Percentiles rank a stretch among this genome's conserved stretches.
phyloP scores from a whole-genome alignment of 768 basidiomycete species.

The Dioszegia hungarica region DNA sequence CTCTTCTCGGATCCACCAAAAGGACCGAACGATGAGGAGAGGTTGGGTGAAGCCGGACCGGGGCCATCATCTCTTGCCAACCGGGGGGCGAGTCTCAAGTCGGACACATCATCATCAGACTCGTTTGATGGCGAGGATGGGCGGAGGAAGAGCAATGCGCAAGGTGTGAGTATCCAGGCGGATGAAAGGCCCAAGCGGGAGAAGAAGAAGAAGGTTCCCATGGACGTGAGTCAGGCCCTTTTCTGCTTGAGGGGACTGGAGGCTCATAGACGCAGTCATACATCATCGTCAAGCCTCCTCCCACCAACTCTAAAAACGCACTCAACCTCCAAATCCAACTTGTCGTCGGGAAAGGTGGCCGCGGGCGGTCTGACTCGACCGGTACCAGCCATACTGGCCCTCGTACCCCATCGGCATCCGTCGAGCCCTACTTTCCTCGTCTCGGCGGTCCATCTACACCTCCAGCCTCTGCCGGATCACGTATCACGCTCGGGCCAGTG shows the following conservation, averaged over 20 bases:
- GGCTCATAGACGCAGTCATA: slow-evolving; percentile 61
- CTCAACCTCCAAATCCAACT: slow-evolving; percentile 89
- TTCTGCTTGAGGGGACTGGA: too few species aligned
- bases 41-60: slow-evolving; percentile 16
- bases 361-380: slow-evolving; percentile 22
- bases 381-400: background rate
- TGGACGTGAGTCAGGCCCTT: slow-evolving; percentile 5
- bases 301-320: slow-evolving; percentile 75
- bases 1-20: slow-evolving; percentile 16
- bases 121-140: slow-evolving; percentile 10
- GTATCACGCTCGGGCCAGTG: background rate
- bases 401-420: background rate
- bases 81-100: background rate
- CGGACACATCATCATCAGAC: slow-evolving; percentile 13
- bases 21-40: background rate
- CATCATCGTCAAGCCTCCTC: slow-evolving; percentile 86
- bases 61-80: slow-evolving; percentile 20
- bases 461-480: background rate
- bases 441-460: background rate
- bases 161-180: background rate
- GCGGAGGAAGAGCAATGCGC: slow-evolving; percentile 8
- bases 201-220: slow-evolving; percentile 1
- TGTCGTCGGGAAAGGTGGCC: slow-evolving; percentile 50
- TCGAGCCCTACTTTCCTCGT: background rate
- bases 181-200: background rate